phyloP scores from a whole-genome alignment of 495 filamentous ascomycete species.

The Symbiotaphrina buchneri region DNA sequence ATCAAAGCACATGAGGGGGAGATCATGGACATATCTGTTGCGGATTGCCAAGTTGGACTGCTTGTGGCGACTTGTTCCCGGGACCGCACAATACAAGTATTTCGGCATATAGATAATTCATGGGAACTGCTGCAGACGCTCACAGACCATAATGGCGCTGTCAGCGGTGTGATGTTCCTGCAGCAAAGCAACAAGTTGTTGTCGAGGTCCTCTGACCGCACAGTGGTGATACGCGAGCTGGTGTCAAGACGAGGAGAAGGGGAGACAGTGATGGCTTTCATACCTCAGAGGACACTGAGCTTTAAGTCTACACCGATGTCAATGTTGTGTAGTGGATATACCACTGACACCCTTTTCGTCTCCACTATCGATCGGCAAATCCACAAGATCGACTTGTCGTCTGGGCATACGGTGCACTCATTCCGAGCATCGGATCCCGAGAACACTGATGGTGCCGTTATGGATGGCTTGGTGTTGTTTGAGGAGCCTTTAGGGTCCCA shows the following conservation, averaged over 20 bases:
- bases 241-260: conserved; percentile 40
- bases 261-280: conserved; percentile 45
- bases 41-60: conserved; percentile 24
- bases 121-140: conserved; percentile 48
- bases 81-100: conserved; percentile 80
- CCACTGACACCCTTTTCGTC: conserved; percentile 39
- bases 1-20: conserved; percentile 74
- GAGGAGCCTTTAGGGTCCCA: conserved; percentile 13
- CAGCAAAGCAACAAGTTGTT: conserved; percentile 45
- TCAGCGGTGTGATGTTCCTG: conserved; percentile 37
- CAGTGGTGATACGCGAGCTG: conserved; percentile 56
- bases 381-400: conserved; percentile 47
- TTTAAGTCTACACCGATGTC: conserved; percentile 72
- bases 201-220: conserved; percentile 77
- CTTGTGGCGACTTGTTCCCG: conserved; percentile 63
- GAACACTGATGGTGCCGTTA: conserved; percentile 55
- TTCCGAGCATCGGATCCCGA: conserved; percentile 70
- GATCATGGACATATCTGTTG: conserved; percentile 58
- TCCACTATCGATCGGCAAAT: conserved; percentile 70
- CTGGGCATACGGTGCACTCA: conserved; percentile 41
- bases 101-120: conserved; percentile 29
- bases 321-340: too few species aligned
- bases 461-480: conserved; percentile 48
- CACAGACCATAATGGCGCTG: conserved; percentile 55
- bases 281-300: conserved; percentile 51